These are phyloP conservation scores for Sclerotinia trifoliorum DNA, from an alignment of 2,329 filamentous ascomycete species.

Conservation along the genomic window DNA sequence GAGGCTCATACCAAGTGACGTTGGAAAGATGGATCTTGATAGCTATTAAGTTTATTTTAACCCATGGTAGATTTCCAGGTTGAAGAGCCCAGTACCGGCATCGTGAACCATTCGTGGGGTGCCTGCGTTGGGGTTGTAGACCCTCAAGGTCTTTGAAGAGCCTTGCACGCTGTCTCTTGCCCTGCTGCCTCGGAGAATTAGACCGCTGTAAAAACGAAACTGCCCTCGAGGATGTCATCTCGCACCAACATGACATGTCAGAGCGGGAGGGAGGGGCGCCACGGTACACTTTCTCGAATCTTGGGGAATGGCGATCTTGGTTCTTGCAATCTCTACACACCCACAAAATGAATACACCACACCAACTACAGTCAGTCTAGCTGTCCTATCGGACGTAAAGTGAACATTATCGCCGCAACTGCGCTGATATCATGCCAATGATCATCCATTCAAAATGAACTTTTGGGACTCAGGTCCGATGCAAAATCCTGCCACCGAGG, in stretches of 20 bases:
- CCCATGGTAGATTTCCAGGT: slow-evolving; percentile 29
- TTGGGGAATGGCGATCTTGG: slow-evolving; percentile 30
- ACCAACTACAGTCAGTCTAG: background rate
- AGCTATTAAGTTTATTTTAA: slow-evolving; percentile 26
- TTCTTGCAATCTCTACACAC: slow-evolving; percentile 18
- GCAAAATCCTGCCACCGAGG: slow-evolving; percentile 19
- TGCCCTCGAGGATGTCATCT: slow-evolving; percentile 33
- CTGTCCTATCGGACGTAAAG: background rate
- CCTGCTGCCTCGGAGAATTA: slow-evolving; percentile 25
- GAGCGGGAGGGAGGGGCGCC: slow-evolving; percentile 28
- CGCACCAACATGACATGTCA: slow-evolving; percentile 31
- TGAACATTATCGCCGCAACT: slow-evolving; percentile 9
- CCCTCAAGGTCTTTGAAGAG: slow-evolving; percentile 30
- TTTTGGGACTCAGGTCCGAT: slow-evolving; percentile 19
- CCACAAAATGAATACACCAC: slow-evolving; percentile 1
- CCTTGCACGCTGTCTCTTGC: slow-evolving; percentile 22
- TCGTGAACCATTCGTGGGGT: slow-evolving; percentile 38
- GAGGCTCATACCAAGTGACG: slow-evolving; percentile 20
- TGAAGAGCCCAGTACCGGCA: slow-evolving; percentile 29
- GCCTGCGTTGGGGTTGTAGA: slow-evolving; percentile 25
- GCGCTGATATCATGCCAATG: slow-evolving; percentile 3
- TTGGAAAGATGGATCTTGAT: slow-evolving; percentile 24
- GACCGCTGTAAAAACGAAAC: slow-evolving; percentile 35
- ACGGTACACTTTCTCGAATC: slow-evolving; percentile 21
- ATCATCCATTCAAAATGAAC: slow-evolving; percentile 1